Conservation (phyloP, 441 rosid species). For the Theobroma grandiflorum region DNA sequence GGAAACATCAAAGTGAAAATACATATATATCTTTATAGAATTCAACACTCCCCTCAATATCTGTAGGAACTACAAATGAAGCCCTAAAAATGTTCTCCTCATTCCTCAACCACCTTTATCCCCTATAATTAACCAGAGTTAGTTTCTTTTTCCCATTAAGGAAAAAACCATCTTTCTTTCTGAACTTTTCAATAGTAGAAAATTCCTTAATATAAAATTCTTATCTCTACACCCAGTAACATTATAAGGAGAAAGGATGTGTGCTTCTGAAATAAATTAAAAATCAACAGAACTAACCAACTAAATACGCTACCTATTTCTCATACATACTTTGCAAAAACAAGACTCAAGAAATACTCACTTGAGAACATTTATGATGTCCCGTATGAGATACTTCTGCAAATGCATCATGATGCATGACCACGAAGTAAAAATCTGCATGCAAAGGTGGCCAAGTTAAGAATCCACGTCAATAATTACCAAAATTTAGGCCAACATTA, state of each 20-base stretch:
- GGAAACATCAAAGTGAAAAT: background rate
- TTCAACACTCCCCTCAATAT: background rate
- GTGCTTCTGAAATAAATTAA: background rate
- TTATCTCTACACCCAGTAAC: constrained; percentile 3
- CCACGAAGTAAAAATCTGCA: constrained; percentile 89
- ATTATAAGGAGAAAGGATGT: background rate
- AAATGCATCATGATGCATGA: constrained; percentile 70
- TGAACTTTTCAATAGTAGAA: background rate
- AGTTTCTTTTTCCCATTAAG: background rate
- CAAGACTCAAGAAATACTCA: constrained; percentile 38
- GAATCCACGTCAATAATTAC: constrained; percentile 8
- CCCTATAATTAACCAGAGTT: background rate
- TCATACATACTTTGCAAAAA: background rate
- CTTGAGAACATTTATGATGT: constrained; percentile 68
- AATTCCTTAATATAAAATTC: background rate
- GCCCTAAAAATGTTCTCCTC: background rate
- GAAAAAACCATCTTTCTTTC: background rate
- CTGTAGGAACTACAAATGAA: background rate
- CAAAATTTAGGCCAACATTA: background rate
- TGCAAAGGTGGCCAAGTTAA: constrained; percentile 22
- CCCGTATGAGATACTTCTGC: constrained; percentile 70
- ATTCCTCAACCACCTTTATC: background rate
- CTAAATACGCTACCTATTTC: background rate
- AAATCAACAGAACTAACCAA: background rate
- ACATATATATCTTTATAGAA: constrained; percentile 10